Evolutionary conservation across 164 flowering plant species (phyloP).

Genomic region (Hamamelis virginiana): DNA sequence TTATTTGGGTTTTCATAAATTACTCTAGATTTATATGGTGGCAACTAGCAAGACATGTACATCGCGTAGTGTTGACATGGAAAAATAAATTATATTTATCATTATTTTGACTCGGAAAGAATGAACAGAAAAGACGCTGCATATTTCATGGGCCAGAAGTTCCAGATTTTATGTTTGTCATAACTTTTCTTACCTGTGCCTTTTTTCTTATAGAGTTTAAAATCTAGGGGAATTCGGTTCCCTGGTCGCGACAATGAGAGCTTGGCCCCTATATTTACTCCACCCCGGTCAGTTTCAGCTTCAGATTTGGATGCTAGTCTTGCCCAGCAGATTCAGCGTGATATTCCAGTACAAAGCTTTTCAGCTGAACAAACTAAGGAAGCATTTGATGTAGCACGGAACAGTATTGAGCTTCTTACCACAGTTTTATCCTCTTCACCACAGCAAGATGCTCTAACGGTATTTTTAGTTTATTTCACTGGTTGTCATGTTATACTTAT

Average conservation of each 20-base stretch:
- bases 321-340: slow-evolving; percentile 44
- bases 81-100: too few species aligned
- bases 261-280: slow-evolving; percentile 91
- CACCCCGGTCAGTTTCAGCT: slow-evolving; percentile 64
- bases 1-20: too few species aligned
- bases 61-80: too few species aligned
- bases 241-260: slow-evolving; percentile 96
- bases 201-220: slow-evolving; percentile 59
- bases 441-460: slow-evolving; percentile 84
- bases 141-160: background rate
- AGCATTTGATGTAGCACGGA: slow-evolving; percentile 92
- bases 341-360: slow-evolving; percentile 47
- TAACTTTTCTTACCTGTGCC: background rate
- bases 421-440: slow-evolving; percentile 94
- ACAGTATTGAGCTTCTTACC: slow-evolving; percentile 87
- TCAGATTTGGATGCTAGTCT: slow-evolving; percentile 38
- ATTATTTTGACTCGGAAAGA: too few species aligned
- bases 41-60: too few species aligned
- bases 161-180: background rate
- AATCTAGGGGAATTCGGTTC: slow-evolving; percentile 84
- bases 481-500: background rate
- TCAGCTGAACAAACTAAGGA: slow-evolving; percentile 89
- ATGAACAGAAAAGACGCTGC: background rate
- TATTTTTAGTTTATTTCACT: slow-evolving; percentile 21
- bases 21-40: too few species aligned